These are phyloP conservation scores for Fusarium solani-melongenae DNA, from an alignment of 2,329 filamentous ascomycete species.

Conservation along the genomic window DNA sequence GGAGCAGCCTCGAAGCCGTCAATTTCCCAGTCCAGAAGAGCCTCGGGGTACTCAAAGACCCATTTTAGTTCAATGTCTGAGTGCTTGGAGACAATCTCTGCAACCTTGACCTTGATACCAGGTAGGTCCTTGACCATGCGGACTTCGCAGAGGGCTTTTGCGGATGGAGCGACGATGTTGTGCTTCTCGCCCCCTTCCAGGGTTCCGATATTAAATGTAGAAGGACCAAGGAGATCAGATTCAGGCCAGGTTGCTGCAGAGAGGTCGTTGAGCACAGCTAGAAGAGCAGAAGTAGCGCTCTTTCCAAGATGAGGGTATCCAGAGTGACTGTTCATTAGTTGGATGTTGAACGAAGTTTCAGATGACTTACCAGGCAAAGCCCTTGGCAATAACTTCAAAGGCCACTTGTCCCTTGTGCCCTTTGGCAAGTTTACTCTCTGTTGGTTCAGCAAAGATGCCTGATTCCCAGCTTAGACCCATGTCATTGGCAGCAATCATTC, in stretches of 20 bases:
- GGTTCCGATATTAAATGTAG: constrained; percentile 54
- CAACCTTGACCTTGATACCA: constrained; percentile 47
- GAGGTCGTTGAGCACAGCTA: constrained; percentile 32
- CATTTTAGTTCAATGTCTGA: constrained; percentile 48
- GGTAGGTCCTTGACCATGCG: constrained; percentile 51
- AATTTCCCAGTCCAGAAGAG: constrained; percentile 52
- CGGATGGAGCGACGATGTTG: constrained; percentile 52
- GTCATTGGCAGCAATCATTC: constrained; percentile 67
- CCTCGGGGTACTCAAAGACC: constrained; percentile 52
- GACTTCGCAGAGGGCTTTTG: constrained; percentile 53
- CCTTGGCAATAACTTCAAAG: constrained; percentile 68
- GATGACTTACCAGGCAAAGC: constrained; percentile 58
- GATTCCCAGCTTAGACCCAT: constrained; percentile 65
- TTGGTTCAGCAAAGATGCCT: constrained; percentile 80
- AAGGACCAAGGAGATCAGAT: constrained; percentile 51
- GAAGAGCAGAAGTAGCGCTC: constrained; percentile 20
- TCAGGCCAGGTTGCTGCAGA: constrained; percentile 45
- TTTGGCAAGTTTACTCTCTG: constrained; percentile 74
- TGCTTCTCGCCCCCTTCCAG: constrained; percentile 52
- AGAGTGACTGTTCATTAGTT: constrained; percentile 40
- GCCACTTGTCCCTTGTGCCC: constrained; percentile 78
- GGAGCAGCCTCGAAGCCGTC: constrained; percentile 51
- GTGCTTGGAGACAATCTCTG: constrained; percentile 46
- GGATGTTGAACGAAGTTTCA: neutral
- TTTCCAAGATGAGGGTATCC: constrained; percentile 32